phyloP scores from a whole-genome alignment of 352 stramenopile species.

The Pythium insidiosum region DNA sequence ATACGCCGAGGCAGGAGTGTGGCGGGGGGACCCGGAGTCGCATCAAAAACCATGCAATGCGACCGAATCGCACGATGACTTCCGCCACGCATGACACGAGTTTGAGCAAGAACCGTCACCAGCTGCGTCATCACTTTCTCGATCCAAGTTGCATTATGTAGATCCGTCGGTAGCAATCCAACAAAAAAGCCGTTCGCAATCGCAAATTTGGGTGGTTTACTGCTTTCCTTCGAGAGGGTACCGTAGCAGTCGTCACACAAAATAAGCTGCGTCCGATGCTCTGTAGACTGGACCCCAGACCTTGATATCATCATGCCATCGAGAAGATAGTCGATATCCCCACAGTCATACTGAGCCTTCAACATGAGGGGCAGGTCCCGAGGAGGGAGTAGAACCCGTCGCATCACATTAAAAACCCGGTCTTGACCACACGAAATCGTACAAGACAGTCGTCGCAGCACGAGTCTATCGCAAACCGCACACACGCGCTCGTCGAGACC shows the following conservation, averaged over 20 bases:
- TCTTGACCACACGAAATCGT: background rate
- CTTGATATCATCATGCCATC: background rate
- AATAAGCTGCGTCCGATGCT: background rate
- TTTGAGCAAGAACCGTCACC: constrained; percentile 10
- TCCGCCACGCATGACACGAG: constrained; percentile 12
- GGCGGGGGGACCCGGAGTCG: constrained; percentile 8
- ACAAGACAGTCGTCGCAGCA: background rate
- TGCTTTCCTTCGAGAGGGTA: background rate
- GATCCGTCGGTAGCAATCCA: background rate
- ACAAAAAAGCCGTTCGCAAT: constrained; percentile 13
- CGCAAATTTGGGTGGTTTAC: constrained; percentile 3
- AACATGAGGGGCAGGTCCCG: background rate
- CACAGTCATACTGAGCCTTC: background rate
- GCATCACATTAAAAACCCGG: too few species aligned
- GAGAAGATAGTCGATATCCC: background rate
- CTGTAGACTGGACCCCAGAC: background rate
- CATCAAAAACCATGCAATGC: constrained; percentile 16
- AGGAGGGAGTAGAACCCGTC: too few species aligned
- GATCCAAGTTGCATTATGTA: constrained; percentile 4
- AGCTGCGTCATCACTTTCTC: constrained; percentile 9
- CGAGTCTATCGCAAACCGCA: background rate
- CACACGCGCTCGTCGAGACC: background rate
- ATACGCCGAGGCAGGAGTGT: constrained; percentile 11
- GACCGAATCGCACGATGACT: constrained; percentile 12
- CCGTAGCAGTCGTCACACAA: constrained; percentile 3